Evolutionary conservation across 2,329 filamentous ascomycete species (phyloP), one percentile per base, ranked within the genome.

Genomic region (Paecilomyces fulvus): DNA sequence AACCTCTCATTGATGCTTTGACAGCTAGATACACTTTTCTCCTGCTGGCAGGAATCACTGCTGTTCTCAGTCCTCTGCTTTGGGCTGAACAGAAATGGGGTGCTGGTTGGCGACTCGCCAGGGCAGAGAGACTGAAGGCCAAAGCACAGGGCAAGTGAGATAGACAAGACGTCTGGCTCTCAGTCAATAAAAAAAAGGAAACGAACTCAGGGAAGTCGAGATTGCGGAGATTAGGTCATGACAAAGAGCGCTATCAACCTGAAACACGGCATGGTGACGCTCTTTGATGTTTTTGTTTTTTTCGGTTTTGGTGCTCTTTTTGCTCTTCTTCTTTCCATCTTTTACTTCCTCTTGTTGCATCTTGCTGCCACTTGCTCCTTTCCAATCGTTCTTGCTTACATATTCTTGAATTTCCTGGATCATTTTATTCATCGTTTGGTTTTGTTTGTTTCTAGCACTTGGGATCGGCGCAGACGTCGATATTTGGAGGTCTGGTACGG

Each of bases 1-100:
- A 71, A 30, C 65, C 68, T 14, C 63, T 75, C 1, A 66, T 74
- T 30, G 61, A 70, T 48, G 60, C 60, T 3, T 50, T 74, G 17
- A 52, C 50, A 17, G 77, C 64, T 2, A 52, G 59, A 20, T 67
- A 56, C 17, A 50, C 65, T 7, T 69, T 70, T 53, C 25, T 67
- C 20, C 33, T 70, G 30, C 62, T 70, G 14, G 63, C 65, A n/a
- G 66, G 67, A 6, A 62, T 68, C 43, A 65, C 61, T 3, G n/a
- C 67, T 11, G 46, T 37, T 11, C 63, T 66, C 60, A 55, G 59
- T 7, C 65, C 66, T 10, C 59, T 69, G 30, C 43, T 69, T 3
- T 56, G 57, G 49, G 52, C 65, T 17, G 66, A 69, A 54, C 63
- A 63, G 57, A 60, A 59, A 51, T 68, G 60, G 57, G 67, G 66